A percentile compares a stretch with the other conserved stretches of the same genome.
These are phyloP conservation scores for Lyophyllum shimeji DNA, from an alignment of 768 basidiomycete species.

Conservation along the genomic window DNA sequence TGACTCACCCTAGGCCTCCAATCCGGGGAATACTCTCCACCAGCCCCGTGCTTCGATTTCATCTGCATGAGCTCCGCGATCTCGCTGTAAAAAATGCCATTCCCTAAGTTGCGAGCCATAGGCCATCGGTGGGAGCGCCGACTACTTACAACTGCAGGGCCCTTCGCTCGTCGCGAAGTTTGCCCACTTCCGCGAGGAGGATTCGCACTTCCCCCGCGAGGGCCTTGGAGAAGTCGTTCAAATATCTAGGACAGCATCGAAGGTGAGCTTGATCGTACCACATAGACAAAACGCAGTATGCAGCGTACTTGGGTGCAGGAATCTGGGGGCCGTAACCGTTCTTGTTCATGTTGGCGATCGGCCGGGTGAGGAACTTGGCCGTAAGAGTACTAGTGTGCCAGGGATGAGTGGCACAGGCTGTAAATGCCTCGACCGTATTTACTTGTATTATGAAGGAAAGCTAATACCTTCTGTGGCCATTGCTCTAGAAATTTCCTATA, in stretches of 20 bases:
- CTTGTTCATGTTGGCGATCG: constrained; percentile 10
- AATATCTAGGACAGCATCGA: constrained; percentile 41
- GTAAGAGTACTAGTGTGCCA: no score
- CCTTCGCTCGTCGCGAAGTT: constrained; percentile 73
- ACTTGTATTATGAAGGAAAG: no score
- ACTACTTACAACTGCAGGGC: constrained; percentile 66
- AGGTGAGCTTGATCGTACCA: no score
- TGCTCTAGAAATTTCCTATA: no score
- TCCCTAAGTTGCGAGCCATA: no score
- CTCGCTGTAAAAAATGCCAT: constrained; percentile 48
- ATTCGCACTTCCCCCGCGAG: constrained; percentile 78
- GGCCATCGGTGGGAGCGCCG: neutral
- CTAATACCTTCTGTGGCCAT: no score
- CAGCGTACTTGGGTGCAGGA: constrained; percentile 4
- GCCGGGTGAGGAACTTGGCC: no score
- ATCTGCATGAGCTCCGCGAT: constrained; percentile 83
- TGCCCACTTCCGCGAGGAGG: constrained; percentile 77
- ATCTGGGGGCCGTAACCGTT: constrained; percentile 20
- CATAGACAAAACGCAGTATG: no score
- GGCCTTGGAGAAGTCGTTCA: constrained; percentile 84
- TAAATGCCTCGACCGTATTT: no score
- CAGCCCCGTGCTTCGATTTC: constrained; percentile 79
- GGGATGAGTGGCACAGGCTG: no score
- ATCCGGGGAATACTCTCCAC: constrained; percentile 74
- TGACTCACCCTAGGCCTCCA: constrained; percentile 63